These are phyloP conservation scores for Allium sativum DNA, from an alignment of 106 monocot genomes.

Conservation along the genomic window DNA sequence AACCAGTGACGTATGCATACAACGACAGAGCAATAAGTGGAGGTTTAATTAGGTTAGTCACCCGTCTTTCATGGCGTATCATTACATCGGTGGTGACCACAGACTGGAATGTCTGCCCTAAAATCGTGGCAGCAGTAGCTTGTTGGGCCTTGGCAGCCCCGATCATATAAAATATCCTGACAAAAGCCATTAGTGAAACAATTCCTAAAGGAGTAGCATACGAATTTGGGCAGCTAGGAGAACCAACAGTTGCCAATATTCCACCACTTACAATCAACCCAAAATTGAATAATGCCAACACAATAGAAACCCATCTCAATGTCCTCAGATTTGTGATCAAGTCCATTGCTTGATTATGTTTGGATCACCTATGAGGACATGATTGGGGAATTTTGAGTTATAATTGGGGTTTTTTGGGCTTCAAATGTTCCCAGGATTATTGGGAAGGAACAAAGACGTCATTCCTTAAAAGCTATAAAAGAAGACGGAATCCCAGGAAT, in stretches of 20 bases:
- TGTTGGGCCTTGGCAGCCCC: slow-evolving; percentile 41
- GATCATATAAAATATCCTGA: slow-evolving; percentile 40
- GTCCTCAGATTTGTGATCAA: slow-evolving; percentile 21
- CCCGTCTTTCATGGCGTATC: slow-evolving; percentile 51
- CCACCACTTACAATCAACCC: slow-evolving; percentile 17
- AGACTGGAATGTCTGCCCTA: slow-evolving; percentile 8
- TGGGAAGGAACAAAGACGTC: neutral
- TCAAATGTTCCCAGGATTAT: neutral
- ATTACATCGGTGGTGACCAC: slow-evolving; percentile 16
- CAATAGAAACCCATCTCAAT: slow-evolving; percentile 28
- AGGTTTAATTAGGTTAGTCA: slow-evolving; percentile 2
- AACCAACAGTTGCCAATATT: slow-evolving; percentile 7
- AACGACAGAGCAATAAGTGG: too few species aligned
- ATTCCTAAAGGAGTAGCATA: slow-evolving; percentile 19
- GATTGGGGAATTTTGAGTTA: neutral
- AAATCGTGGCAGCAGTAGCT: slow-evolving; percentile 43
- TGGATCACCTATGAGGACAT: neutral
- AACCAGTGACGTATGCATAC: too few species aligned
- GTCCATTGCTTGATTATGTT: neutral
- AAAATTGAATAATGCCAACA: slow-evolving; percentile 33
- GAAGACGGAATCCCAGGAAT: neutral
- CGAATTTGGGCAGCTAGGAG: slow-evolving; percentile 18
- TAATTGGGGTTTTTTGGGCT: neutral
- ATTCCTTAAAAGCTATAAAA: neutral
- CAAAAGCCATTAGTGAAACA: slow-evolving; percentile 18